phyloP scores from a whole-genome alignment of 805 yeast species.

The Pichia scutulata region DNA sequence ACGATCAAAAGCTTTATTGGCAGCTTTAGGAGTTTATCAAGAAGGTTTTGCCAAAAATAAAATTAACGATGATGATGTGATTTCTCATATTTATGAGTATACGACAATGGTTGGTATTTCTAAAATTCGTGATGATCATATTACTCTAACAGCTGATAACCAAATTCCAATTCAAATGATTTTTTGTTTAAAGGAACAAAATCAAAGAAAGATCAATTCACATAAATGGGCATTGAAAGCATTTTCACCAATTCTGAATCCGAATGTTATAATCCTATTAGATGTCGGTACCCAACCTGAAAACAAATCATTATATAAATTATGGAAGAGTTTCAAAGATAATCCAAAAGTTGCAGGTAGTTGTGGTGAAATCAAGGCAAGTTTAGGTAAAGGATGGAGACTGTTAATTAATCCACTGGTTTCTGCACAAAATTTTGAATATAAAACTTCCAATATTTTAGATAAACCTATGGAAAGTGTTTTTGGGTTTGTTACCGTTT shows the following conservation, averaged over 20 bases:
- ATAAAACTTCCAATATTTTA: constrained; percentile 87
- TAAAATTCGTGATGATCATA: constrained; percentile 44
- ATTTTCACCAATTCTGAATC: constrained; percentile 73
- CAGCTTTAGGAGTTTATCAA: constrained; percentile 86
- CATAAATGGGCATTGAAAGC: constrained; percentile 97
- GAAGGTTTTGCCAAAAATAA: constrained; percentile 93
- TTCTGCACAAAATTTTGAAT: constrained; percentile 95
- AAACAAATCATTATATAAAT: constrained; percentile 71
- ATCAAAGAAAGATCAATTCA: constrained; percentile 84
- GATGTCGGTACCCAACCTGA: constrained; percentile 96
- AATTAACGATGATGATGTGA: constrained; percentile 74
- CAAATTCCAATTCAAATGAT: constrained; percentile 79
- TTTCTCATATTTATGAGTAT: constrained; percentile 87
- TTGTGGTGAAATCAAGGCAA: constrained; percentile 92
- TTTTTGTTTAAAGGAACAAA: constrained; percentile 85
- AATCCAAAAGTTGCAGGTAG: constrained; percentile 85
- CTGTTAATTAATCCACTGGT: constrained; percentile 74
- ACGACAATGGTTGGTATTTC: constrained; percentile 87
- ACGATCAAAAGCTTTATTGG: constrained; percentile 68
- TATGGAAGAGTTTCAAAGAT: constrained; percentile 80
- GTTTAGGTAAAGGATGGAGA: constrained; percentile 49
- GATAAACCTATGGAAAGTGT: constrained; percentile 95
- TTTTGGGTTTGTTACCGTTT: constrained; percentile 88
- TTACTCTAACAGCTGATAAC: constrained; percentile 59
- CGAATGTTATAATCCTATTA: constrained; percentile 72